Conservation (phyloP, 2,329 filamentous ascomycete species). For the Ophiocordyceps robertsii region DNA sequence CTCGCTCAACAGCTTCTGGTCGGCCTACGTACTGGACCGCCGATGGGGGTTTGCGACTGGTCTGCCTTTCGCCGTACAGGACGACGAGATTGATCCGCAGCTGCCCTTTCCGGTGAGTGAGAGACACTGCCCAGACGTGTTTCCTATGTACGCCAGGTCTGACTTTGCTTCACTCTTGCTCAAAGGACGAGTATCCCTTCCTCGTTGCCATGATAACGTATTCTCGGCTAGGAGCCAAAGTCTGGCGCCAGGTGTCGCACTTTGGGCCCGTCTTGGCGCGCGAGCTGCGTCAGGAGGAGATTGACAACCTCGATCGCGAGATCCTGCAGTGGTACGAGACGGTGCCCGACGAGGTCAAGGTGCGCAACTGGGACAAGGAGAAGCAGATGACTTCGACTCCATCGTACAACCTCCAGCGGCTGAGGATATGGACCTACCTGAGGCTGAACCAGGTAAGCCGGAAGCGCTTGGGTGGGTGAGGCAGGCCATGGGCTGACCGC, state of each 20-base stretch:
- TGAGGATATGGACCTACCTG: constrained; percentile 74
- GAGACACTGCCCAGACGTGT: no score
- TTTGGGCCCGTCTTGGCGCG: constrained; percentile 47
- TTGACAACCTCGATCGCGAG: constrained; percentile 70
- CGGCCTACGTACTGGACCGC: constrained; percentile 71
- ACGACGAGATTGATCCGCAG: constrained; percentile 70
- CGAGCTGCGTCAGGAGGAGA: constrained; percentile 58
- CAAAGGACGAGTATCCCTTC: constrained; percentile 48
- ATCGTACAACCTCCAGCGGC: constrained; percentile 54
- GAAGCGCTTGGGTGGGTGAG: not conserved
- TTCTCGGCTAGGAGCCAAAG: constrained; percentile 68
- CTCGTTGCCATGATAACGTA: constrained; percentile 76
- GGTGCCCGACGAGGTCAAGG: constrained; percentile 48
- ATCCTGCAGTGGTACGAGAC: constrained; percentile 77
- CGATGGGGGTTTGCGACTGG: constrained; percentile 86
- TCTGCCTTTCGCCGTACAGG: constrained; percentile 72
- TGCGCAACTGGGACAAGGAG: constrained; percentile 44
- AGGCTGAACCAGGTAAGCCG: constrained; percentile 58
- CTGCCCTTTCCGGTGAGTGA: constrained; percentile 62
- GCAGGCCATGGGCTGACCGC: not conserved
- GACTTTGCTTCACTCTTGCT: constrained; percentile 6
- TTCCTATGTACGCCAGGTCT: not conserved
- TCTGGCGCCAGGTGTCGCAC: constrained; percentile 70
- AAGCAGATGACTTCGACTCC: constrained; percentile 39
- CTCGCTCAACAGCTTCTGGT: constrained; percentile 70